phyloP scores from a whole-genome alignment of 2,329 filamentous ascomycete species.

The Ceratocystis smalleyi region DNA sequence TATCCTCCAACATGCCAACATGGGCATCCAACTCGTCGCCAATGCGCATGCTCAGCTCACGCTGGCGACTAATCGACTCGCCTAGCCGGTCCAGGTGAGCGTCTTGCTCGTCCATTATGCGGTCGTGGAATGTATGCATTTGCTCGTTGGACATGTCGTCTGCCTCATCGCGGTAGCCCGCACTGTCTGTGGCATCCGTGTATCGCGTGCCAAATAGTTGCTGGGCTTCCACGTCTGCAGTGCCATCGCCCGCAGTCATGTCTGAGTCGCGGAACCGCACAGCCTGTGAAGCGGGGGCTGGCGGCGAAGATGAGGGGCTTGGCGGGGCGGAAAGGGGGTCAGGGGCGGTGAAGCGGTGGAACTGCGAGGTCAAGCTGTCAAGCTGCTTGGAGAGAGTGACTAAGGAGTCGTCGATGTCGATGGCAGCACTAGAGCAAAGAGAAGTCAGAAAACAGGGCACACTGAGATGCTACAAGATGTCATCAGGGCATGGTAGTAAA shows the following conservation, averaged over 20 bases:
- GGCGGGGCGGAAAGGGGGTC: slow-evolving; percentile 30
- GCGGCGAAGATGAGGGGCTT: slow-evolving; percentile 37
- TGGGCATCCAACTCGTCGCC: slow-evolving; percentile 90
- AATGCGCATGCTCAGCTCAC: slow-evolving; percentile 88
- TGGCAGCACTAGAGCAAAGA: slow-evolving; percentile 27
- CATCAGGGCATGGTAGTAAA: too few relatives aligned
- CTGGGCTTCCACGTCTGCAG: slow-evolving; percentile 26
- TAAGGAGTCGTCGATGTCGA: slow-evolving; percentile 46
- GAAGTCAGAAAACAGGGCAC: not conserved
- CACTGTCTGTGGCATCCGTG: slow-evolving; percentile 43
- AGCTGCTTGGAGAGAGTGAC: slow-evolving; percentile 57
- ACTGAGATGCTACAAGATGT: too few relatives aligned
- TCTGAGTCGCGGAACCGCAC: slow-evolving; percentile 70
- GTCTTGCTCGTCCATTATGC: slow-evolving; percentile 77
- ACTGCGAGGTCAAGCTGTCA: slow-evolving; percentile 62
- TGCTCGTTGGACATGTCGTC: slow-evolving; percentile 59
- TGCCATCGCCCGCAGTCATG: slow-evolving; percentile 19
- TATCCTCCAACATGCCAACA: slow-evolving; percentile 74
- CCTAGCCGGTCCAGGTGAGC: slow-evolving; percentile 79
- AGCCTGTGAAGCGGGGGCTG: slow-evolving; percentile 39
- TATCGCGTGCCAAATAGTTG: slow-evolving; percentile 42
- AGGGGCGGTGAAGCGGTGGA: slow-evolving; percentile 48
- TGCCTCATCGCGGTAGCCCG: slow-evolving; percentile 46
- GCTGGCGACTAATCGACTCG: slow-evolving; percentile 72
- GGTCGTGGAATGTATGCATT: slow-evolving; percentile 69